phyloP scores from a whole-genome alignment of 2,329 filamentous ascomycete species.

The Hirsutella rhossiliensis region DNA sequence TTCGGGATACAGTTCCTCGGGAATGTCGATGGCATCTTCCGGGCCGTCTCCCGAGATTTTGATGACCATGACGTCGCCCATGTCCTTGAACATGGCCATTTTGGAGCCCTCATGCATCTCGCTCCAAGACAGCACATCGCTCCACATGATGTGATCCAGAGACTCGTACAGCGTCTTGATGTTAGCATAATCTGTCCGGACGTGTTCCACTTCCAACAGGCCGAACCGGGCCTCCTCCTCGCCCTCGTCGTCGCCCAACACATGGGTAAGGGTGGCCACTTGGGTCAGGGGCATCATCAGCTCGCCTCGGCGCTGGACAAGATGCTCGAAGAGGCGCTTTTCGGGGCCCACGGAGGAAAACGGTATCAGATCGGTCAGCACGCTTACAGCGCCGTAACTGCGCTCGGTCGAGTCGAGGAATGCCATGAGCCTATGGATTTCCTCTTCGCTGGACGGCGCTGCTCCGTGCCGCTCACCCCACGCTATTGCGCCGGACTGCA shows the following conservation, averaged over 20 bases:
- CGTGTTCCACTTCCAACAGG: slow-evolving; percentile 28
- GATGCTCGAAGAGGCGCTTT: slow-evolving; percentile 30
- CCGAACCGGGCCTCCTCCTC: slow-evolving; percentile 26
- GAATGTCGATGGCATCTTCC: slow-evolving; percentile 34
- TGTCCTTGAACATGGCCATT: slow-evolving; percentile 30
- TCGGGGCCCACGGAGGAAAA: slow-evolving; percentile 21
- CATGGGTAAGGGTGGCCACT: slow-evolving; percentile 14
- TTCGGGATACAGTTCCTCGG: slow-evolving; percentile 39
- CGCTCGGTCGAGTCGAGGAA: slow-evolving; percentile 50
- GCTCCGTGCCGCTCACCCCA: slow-evolving; percentile 16
- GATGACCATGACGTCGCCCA: slow-evolving; percentile 38
- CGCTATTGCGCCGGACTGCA: slow-evolving; percentile 16
- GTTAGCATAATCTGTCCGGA: slow-evolving; percentile 20
- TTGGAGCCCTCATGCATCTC: slow-evolving; percentile 22
- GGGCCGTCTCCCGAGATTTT: slow-evolving; percentile 30
- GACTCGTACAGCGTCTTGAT: slow-evolving; percentile 35
- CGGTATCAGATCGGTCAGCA: slow-evolving; percentile 26
- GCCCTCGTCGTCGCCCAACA: slow-evolving; percentile 17
- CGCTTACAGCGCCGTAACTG: slow-evolving; percentile 43
- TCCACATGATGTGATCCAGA: slow-evolving; percentile 36
- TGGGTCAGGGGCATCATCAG: slow-evolving; percentile 19
- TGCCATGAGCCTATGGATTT: slow-evolving; percentile 50
- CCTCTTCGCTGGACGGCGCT: slow-evolving; percentile 32
- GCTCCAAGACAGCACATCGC: slow-evolving; percentile 24
- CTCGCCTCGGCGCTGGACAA: slow-evolving; percentile 18